Conservation (phyloP, 139 green algal genomes). For the Closterium sp. region DNA sequence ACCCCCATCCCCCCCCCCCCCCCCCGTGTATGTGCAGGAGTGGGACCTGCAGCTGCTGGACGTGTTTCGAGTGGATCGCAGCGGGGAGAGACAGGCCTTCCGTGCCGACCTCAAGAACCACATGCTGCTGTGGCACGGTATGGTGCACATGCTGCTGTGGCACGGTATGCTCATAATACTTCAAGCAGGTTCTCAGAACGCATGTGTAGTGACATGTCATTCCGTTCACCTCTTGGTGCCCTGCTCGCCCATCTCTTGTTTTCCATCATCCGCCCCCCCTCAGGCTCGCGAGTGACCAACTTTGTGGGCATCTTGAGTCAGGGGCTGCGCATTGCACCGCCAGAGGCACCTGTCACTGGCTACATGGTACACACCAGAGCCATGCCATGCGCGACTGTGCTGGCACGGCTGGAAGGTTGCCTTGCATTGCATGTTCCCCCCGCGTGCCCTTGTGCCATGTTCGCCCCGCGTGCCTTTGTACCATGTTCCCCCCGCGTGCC, state of each 20-base stretch:
- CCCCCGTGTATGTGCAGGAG: constrained; percentile 21
- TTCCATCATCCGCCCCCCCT: no score
- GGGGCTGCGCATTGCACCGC: constrained; percentile 35
- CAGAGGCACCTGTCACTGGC: constrained; percentile 30
- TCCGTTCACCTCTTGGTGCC: not conserved
- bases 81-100: constrained; percentile 14
- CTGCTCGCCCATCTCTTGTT: not conserved
- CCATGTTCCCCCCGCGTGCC: not conserved
- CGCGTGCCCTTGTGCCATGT: not conserved
- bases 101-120: constrained; percentile 26
- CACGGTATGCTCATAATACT: not conserved
- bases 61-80: constrained; percentile 20
- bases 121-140: constrained; percentile 45
- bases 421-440: not conserved
- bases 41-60: constrained; percentile 40
- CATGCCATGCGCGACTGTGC: not conserved
- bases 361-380: constrained; percentile 48
- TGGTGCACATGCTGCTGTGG: not conserved
- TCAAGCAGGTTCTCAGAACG: not conserved
- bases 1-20: not conserved
- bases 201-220: not conserved
- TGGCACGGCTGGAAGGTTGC: not conserved
- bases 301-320: constrained; percentile 31
- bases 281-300: constrained; percentile 23
- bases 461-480: not conserved